phyloP scores from a whole-genome alignment of 1,139 yeast species.

The Pichia sp. region DNA sequence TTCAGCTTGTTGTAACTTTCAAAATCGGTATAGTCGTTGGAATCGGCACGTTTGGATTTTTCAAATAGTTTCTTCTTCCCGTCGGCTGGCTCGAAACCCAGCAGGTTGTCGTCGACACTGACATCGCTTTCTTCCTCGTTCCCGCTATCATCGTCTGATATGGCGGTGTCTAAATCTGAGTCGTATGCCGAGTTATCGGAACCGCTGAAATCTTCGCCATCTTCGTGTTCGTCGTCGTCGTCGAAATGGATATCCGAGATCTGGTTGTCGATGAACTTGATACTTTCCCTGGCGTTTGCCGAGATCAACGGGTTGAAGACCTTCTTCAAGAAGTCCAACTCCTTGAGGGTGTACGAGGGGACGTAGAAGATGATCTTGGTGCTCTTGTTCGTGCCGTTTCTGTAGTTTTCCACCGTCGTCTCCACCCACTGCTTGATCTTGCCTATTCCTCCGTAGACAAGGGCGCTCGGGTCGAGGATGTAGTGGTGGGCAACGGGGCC shows the following conservation, averaged over 20 bases:
- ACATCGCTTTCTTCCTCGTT: too few species aligned
- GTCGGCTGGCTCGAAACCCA: too few species aligned
- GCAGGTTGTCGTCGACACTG: too few species aligned
- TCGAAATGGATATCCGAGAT: conserved; percentile 14
- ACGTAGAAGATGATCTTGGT: conserved; percentile 33
- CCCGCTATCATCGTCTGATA: conserved; percentile 2
- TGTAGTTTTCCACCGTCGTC: conserved; percentile 17
- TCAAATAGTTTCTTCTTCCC: too few species aligned
- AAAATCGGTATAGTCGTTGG: conserved; percentile 21
- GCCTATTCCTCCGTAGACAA: conserved; percentile 55
- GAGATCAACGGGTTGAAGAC: conserved; percentile 53
- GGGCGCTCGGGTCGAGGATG: conserved; percentile 57
- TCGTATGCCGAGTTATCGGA: conserved; percentile 1
- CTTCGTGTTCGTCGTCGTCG: conserved; percentile 15
- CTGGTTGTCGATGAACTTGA: conserved; percentile 47
- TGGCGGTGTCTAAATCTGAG: background rate
- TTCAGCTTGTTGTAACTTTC: conserved; percentile 22
- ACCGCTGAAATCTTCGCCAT: background rate
- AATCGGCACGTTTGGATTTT: background rate
- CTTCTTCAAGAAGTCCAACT: conserved; percentile 52
- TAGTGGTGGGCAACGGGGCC: conserved; percentile 29
- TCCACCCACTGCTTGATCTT: conserved; percentile 58
- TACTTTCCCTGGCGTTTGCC: conserved; percentile 56
- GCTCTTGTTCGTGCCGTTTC: background rate
- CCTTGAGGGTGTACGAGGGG: conserved; percentile 57